Base-by-base conservation (phyloP, 2,329 filamentous ascomycete genomes). In the Diaporthe helianthi region DNA sequence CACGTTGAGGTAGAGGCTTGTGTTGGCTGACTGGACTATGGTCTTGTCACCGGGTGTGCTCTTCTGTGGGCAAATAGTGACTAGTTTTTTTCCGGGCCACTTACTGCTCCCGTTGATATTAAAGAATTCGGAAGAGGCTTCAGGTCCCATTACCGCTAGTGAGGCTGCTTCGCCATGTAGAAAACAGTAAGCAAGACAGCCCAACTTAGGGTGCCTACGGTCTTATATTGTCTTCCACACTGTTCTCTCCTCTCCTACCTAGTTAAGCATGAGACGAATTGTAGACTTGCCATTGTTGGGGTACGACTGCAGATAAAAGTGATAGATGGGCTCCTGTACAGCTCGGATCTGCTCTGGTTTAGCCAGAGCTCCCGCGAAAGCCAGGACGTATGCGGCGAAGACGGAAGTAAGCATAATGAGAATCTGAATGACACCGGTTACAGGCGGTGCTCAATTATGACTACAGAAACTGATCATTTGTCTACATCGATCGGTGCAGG, bases 61-160 rank as follows among this genome's bases (percentile, higher is more conserved):
- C 26, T 17, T 33, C 12, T 38, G 0, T 19, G 22, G n/a, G n/a
- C 24, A 31, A 22, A 9, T 2, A 1, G 0, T 19, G 17, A 13
- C 0, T 17, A 12, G 12, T 10, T 3, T 31, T 13, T 15, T 9
- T 22, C n/a, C 7, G 19, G 4, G 6, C 0, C 1, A 47, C 58
- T 49, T 36, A 63, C 58, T 69, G 53, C 53, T 83, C 15, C 78
- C 77, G 29, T 76, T 81, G 73, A 87, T 85, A 71, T 81, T 80
- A 75, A 85, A 87, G 70, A 81, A 83, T 72, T 85, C 83, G 71
- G 80, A 80, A 38, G 77, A 80, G 44, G 78, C 74, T 74, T 85
- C 85, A n/a, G 85, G 84, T 19, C 85, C 85, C 71, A 87, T 82
- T 0, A 86, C 83, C 1, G 83, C 81, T 10, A 81, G 78, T 2